Conservation (phyloP, 495 filamentous ascomycete species). For the Lepraria neglecta region DNA sequence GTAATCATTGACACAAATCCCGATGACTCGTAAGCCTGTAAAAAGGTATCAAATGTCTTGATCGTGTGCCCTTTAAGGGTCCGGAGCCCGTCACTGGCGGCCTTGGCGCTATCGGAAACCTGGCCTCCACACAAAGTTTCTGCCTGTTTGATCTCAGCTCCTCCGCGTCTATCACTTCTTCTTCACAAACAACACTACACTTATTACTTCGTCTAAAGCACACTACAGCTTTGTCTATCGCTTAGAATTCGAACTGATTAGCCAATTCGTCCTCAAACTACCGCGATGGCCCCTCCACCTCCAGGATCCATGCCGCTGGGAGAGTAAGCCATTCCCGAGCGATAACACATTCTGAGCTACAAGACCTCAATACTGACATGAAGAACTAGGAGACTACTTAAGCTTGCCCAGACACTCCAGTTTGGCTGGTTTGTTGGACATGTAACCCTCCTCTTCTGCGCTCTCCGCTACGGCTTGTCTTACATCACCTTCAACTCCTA, state of each 20-base stretch:
- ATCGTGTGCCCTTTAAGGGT: slow-evolving; percentile 3
- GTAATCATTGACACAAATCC: no score
- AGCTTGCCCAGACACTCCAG: slow-evolving; percentile 38
- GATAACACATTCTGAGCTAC: neutral
- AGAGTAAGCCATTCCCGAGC: neutral
- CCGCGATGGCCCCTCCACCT: slow-evolving; percentile 5
- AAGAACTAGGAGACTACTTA: slow-evolving; percentile 30
- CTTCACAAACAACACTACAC: neutral
- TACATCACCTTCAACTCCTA: slow-evolving; percentile 79
- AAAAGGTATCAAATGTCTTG: neutral
- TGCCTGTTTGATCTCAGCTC: neutral
- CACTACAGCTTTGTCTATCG: slow-evolving; percentile 1
- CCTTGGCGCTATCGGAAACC: slow-evolving; percentile 7
- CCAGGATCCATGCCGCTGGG: slow-evolving; percentile 8
- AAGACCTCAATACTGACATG: neutral
- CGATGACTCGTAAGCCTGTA: no score
- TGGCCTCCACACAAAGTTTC: slow-evolving; percentile 12
- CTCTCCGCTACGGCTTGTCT: slow-evolving; percentile 72
- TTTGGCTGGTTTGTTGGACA: slow-evolving; percentile 93
- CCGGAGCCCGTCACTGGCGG: slow-evolving; percentile 5
- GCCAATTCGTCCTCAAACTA: neutral
- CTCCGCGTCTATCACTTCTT: neutral
- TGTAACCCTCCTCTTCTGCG: slow-evolving; percentile 72
- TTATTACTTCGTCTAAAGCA: neutral
- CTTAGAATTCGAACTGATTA: neutral